Conservation (phyloP, 805 yeast species). For the Kodamaea kaohsiungensis region DNA sequence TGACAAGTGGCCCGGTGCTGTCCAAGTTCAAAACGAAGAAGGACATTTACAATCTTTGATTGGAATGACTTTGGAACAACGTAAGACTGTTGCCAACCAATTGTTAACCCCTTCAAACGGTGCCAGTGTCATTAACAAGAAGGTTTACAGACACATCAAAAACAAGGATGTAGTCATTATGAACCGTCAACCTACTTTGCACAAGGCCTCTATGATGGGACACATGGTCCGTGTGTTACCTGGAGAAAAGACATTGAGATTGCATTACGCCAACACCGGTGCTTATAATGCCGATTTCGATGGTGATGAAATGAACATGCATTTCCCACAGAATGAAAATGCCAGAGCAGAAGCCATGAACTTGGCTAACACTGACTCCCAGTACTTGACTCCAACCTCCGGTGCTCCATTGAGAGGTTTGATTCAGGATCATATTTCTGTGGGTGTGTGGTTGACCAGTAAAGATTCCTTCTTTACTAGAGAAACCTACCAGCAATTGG, state of each 20-base stretch:
- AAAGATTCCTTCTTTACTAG: conserved; percentile 90
- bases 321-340: conserved; percentile 96
- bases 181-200: conserved; percentile 99
- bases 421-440: conserved; percentile 98
- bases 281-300: conserved; percentile 99
- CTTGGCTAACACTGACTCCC: conserved; percentile 96
- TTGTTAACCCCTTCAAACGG: conserved; percentile 79
- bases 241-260: conserved; percentile 92
- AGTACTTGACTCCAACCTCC: conserved; percentile 96
- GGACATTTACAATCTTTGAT: conserved; percentile 79
- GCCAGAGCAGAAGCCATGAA: conserved; percentile 95
- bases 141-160: conserved; percentile 91
- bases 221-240: conserved; percentile 96
- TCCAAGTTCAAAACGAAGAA: conserved; percentile 93
- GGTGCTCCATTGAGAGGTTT: conserved; percentile 98
- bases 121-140: conserved; percentile 74
- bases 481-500: conserved; percentile 88
- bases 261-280: conserved; percentile 98
- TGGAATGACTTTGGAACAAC: conserved; percentile 90
- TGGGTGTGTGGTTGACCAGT: conserved; percentile 97
- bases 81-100: conserved; percentile 94
- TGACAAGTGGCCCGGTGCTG: conserved; percentile 98
- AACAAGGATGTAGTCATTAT: conserved; percentile 94
- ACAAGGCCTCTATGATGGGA: conserved; percentile 99
- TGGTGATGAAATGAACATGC: conserved; percentile 99